Evolutionary conservation across 345 rosid species (phyloP).

Genomic region (Mercurialis annua): DNA sequence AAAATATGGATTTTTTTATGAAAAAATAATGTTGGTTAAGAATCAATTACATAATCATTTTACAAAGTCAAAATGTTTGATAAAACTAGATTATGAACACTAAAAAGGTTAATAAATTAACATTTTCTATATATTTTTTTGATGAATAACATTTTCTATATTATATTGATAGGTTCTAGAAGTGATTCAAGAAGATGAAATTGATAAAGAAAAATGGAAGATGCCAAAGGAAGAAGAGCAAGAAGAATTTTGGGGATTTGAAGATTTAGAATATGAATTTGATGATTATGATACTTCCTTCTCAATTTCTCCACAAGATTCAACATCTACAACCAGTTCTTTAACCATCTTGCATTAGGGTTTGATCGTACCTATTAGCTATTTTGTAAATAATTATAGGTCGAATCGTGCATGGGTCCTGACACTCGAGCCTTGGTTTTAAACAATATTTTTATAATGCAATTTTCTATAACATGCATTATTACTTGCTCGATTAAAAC

Average conservation of each 20-base stretch:
- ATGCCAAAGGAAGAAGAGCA: constrained; percentile 74
- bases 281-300: constrained; percentile 32
- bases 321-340: constrained; percentile 52
- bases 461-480: background rate
- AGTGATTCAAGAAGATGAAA: constrained; percentile 53
- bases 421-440: background rate
- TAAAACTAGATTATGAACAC: background rate
- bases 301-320: constrained; percentile 60
- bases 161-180: constrained; percentile 52
- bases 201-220: constrained; percentile 70
- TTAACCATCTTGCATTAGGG: constrained; percentile 10
- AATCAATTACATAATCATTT: background rate
- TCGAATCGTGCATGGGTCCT: too few relatives aligned
- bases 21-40: constrained; percentile 5
- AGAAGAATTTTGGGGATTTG: constrained; percentile 84
- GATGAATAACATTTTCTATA: background rate
- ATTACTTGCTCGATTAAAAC: background rate
- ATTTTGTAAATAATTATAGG: background rate
- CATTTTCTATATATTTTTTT: background rate
- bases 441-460: background rate
- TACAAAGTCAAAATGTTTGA: constrained; percentile 3
- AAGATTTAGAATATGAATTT: constrained; percentile 75
- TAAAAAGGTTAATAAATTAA: too few relatives aligned
- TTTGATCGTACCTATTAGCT: too few relatives aligned
- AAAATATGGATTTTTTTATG: background rate